Conservation (phyloP, 345 rosid genomes). For the Populus simonii region DNA sequence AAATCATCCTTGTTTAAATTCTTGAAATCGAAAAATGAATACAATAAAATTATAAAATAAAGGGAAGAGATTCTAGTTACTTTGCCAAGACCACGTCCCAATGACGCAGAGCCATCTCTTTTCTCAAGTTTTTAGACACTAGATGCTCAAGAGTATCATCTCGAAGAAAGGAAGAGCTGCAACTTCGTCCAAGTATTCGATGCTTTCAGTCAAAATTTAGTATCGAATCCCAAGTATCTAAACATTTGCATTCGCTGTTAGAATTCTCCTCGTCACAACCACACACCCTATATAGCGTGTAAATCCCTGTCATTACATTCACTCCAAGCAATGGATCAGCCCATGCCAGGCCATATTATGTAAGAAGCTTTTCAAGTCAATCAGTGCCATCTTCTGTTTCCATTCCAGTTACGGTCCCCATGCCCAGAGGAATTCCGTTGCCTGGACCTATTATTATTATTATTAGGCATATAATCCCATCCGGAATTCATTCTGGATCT, state of each 20-base stretch:
- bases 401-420: slow-evolving; percentile 43
- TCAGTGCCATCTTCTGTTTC: slow-evolving; percentile 56
- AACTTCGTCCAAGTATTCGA: neutral
- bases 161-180: neutral
- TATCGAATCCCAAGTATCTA: neutral
- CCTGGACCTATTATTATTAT: slow-evolving; percentile 31
- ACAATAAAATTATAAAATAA: no score
- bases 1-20: no score
- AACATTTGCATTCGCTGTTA: neutral
- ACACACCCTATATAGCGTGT: neutral
- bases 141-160: neutral
- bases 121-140: no score
- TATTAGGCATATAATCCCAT: slow-evolving; percentile 27
- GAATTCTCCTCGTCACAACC: neutral
- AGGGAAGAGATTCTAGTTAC: no score
- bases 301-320: neutral
- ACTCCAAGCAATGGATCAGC: neutral
- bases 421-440: slow-evolving; percentile 40
- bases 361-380: slow-evolving; percentile 9
- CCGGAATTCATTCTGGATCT: slow-evolving; percentile 25
- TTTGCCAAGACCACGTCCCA: no score
- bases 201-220: neutral
- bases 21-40: no score
- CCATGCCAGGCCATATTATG: neutral
- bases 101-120: no score